These are phyloP conservation scores for Ocimum tenuiflorum DNA, from an alignment of 257 asterid species.

Conservation along the genomic window DNA sequence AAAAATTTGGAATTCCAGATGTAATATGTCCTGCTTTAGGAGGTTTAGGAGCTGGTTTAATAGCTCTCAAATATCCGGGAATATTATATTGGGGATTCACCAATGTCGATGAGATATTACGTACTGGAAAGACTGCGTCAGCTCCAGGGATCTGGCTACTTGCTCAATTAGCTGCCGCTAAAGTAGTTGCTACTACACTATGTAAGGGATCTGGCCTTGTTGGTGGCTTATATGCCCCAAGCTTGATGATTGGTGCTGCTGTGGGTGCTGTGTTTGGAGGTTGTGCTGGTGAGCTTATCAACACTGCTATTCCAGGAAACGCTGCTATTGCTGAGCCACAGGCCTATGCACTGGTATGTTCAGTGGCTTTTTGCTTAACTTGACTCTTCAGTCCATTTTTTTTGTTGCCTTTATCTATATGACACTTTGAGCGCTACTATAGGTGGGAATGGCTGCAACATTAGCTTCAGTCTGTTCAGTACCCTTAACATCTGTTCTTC, in stretches of 20 bases:
- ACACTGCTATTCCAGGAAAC: slow-evolving; percentile 94
- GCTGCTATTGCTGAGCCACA: slow-evolving; percentile 96
- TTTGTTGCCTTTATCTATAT: slow-evolving; percentile 9
- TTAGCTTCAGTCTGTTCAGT: slow-evolving; percentile 94
- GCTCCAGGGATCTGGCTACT: slow-evolving; percentile 98
- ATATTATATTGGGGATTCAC: slow-evolving; percentile 96
- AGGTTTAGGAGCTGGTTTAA: slow-evolving; percentile 94
- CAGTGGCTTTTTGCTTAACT: not conserved
- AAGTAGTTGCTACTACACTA: slow-evolving; percentile 88
- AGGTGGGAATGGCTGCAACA: slow-evolving; percentile 99
- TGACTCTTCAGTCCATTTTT: slow-evolving; percentile 2
- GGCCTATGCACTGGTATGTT: slow-evolving; percentile 86
- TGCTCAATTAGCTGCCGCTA: slow-evolving; percentile 82
- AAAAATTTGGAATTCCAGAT: slow-evolving; percentile 63
- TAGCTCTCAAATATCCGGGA: slow-evolving; percentile 95
- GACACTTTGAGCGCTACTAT: slow-evolving; percentile 24
- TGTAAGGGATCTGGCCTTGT: slow-evolving; percentile 97
- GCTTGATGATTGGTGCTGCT: slow-evolving; percentile 99
- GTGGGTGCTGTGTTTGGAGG: slow-evolving; percentile 99
- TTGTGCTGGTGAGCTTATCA: slow-evolving; percentile 76
- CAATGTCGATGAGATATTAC: slow-evolving; percentile 92
- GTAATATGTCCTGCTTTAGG: slow-evolving; percentile 98
- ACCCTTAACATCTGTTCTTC: slow-evolving; percentile 89
- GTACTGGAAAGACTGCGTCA: slow-evolving; percentile 94
- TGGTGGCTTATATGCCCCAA: slow-evolving; percentile 96